Percentiles rank a stretch among this genome's conserved stretches.
Conservation (phyloP, 805 yeast genomes). For the Wickerhamomyces silvicola region DNA sequence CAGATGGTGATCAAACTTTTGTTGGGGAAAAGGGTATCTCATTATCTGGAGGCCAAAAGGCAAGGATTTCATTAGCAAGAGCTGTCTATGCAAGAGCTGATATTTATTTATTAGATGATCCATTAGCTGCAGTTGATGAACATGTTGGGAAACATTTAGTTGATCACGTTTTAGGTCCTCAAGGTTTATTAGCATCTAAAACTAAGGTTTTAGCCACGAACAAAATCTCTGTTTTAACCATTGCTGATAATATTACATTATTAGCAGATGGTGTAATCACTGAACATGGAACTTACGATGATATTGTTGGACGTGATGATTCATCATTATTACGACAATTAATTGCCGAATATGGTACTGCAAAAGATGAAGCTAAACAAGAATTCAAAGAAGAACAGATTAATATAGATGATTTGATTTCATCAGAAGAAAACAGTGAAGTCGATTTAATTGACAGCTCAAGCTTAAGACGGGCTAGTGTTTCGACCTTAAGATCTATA, state of each 20-base stretch:
- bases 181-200: constrained; percentile 69
- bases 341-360: constrained; percentile 58
- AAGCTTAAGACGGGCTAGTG: constrained; percentile 59
- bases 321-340: constrained; percentile 48
- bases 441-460: constrained; percentile 24
- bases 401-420: constrained; percentile 25
- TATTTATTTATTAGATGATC: constrained; percentile 84
- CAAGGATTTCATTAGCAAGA: constrained; percentile 88
- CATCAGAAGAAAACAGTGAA: constrained; percentile 20
- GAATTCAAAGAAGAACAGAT: constrained; percentile 14
- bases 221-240: constrained; percentile 71
- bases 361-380: constrained; percentile 23
- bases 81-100: constrained; percentile 96
- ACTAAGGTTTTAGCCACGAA: constrained; percentile 82
- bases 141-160: constrained; percentile 89
- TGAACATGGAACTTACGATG: constrained; percentile 59
- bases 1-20: constrained; percentile 85
- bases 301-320: constrained; percentile 37
- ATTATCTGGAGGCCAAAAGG: constrained; percentile 96
- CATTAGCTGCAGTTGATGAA: constrained; percentile 94
- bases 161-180: constrained; percentile 74
- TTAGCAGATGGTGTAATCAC: constrained; percentile 60
- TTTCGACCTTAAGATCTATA: constrained; percentile 36
- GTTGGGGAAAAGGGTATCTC: constrained; percentile 98
- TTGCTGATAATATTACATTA: constrained; percentile 66